A percentile compares a stretch with the other conserved stretches of the same genome.
Conservation (phyloP, 2,329 filamentous ascomycete species). For the Gnomoniopsis sp. region DNA sequence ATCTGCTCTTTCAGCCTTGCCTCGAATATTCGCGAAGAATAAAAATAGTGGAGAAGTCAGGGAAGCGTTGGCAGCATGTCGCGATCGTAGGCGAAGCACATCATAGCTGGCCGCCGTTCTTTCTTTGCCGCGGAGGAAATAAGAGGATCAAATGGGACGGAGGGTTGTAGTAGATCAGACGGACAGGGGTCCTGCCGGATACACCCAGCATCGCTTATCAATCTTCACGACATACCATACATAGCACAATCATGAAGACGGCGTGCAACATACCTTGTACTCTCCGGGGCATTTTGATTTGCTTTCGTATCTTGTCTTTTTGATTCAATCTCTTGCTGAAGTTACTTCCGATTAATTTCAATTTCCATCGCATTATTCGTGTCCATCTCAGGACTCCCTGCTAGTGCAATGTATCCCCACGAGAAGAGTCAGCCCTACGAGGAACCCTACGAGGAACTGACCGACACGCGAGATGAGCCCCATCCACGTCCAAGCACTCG, state of each 20-base stretch:
- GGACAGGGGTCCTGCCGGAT: background rate
- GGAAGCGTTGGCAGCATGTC: background rate
- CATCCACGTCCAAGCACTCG: background rate
- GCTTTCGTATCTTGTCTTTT: background rate
- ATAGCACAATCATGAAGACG: background rate
- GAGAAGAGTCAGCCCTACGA: constrained; percentile 11
- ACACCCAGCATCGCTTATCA: background rate
- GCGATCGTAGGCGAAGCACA: too few species aligned
- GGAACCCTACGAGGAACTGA: background rate
- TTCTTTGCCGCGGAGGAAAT: too few species aligned
- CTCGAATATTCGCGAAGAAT: background rate
- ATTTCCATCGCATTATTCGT: background rate
- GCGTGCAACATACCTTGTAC: background rate
- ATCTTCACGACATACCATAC: background rate
- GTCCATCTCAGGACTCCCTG: background rate
- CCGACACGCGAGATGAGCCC: constrained; percentile 10
- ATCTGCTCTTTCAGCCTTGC: too few species aligned
- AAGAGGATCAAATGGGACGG: background rate
- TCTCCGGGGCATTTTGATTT: background rate
- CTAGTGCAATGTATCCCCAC: constrained; percentile 7
- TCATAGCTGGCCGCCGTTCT: too few species aligned
- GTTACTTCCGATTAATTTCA: too few species aligned
- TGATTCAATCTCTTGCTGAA: background rate
- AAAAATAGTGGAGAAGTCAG: background rate
- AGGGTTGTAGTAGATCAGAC: background rate